Evolutionary conservation across 2,329 filamentous ascomycete species (phyloP).

Genomic region (Sporothrix schenckii): DNA sequence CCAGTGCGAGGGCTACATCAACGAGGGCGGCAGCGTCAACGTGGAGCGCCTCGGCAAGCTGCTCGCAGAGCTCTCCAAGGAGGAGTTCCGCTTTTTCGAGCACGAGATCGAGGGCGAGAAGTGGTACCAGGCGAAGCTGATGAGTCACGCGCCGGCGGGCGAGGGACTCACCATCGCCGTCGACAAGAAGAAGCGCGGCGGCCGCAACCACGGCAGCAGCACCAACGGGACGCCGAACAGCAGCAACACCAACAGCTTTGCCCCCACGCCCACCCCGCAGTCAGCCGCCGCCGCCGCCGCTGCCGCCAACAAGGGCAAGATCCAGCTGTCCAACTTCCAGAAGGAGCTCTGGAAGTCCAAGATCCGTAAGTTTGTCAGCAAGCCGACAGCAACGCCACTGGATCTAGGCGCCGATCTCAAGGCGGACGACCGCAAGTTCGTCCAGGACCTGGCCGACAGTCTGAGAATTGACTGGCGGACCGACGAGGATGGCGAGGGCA

Average conservation of each 20-base stretch:
- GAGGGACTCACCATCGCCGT: constrained; percentile 49
- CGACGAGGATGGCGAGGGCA: constrained; percentile 59
- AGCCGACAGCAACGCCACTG: constrained; percentile 65
- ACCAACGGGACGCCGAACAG: constrained; percentile 40
- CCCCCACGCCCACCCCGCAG: constrained; percentile 26
- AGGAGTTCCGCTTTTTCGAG: constrained; percentile 93
- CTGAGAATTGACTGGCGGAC: constrained; percentile 62
- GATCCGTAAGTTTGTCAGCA: constrained; percentile 80
- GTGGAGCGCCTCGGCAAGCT: constrained; percentile 75
- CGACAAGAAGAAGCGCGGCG: constrained; percentile 31
- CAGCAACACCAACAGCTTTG: constrained; percentile 26
- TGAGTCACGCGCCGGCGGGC: constrained; percentile 58
- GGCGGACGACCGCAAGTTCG: constrained; percentile 88
- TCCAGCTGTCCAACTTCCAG: constrained; percentile 78
- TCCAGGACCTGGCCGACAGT: constrained; percentile 77
- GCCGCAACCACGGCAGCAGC: constrained; percentile 10
- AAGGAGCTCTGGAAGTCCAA: constrained; percentile 77
- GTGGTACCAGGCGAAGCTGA: constrained; percentile 88
- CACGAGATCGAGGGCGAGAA: constrained; percentile 82
- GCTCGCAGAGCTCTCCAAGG: constrained; percentile 80
- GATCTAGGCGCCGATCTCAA: constrained; percentile 74
- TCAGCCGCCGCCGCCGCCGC: not conserved
- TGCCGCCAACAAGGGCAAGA: constrained; percentile 59
- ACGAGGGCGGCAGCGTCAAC: constrained; percentile 92
- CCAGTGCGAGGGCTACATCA: constrained; percentile 89